Base-by-base conservation (phyloP, 768 basidiomycete species). In the Leucosporidium yakuticum region DNA sequence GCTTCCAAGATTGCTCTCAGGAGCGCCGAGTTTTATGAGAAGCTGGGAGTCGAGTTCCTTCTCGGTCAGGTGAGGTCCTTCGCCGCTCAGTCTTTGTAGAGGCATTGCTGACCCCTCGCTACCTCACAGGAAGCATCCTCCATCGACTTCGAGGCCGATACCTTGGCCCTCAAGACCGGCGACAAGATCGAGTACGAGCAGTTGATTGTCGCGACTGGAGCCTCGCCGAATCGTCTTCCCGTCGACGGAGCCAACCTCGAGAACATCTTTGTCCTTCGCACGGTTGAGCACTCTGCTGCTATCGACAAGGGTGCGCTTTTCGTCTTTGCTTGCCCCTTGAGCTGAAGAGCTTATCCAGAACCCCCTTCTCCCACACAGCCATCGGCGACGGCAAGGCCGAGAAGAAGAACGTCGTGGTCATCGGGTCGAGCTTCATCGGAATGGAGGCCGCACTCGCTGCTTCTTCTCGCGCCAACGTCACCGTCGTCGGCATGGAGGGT, bases 381-480 rank as follows among this genome's bases (percentile, higher is more conserved):
- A 56, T 76, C 25, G 74, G 70, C 20, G 60, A 66, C 27, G 61
- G 62, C 59, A 65, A 66, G 56, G 62, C 62, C 29, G 58, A 57
- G 50, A 88, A 79, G 87, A 89, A 91, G 78, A 82, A 82, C 59
- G 78, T 88, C 67, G 90, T 91, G 39, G 84, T 94, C 19, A 87
- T 95, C 70, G 93, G 93, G 4, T 88, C 86, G 60, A 90, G 88
- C 20, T 96, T 94, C 80, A 96, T 96, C 74, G 86, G 88, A 64
- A 90, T 96, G 90, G 90, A 93, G 77, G 81, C 91, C n/a, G 90
- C 90, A 11, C 83, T 81, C n/a, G 88, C 90, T 0, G 79, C 88
- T 4, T 78, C 85, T 12, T 86, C 85, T 73, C 85, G 88, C 27
- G 87, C 87, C 19, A 88, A 87, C 36, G 86, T 93, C 54, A 86